Percentiles rank a stretch among this genome's conserved stretches.
phyloP scores from a whole-genome alignment of 306 rosid species.

The Glycine tomentella region DNA sequence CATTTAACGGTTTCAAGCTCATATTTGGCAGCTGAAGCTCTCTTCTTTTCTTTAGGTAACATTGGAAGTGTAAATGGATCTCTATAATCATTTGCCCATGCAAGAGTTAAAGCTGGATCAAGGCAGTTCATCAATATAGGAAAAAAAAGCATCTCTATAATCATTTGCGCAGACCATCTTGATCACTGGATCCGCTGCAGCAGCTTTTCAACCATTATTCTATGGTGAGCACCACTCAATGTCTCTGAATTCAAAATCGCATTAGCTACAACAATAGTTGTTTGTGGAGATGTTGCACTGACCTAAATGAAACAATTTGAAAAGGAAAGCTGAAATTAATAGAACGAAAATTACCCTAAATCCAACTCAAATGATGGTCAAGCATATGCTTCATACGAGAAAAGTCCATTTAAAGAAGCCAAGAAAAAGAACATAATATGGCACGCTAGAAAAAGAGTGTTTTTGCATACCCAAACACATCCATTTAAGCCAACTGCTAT shows the following conservation, averaged over 20 bases:
- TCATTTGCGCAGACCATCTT: no score
- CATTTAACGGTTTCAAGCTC: slow-evolving; percentile 83
- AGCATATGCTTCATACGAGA: slow-evolving; percentile 34
- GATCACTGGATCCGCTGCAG: slow-evolving; percentile 65
- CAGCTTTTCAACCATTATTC: slow-evolving; percentile 87
- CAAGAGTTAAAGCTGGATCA: no score
- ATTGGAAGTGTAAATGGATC: slow-evolving; percentile 90
- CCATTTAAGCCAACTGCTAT: slow-evolving; percentile 88
- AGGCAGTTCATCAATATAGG: slow-evolving; percentile 91
- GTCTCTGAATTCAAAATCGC: slow-evolving; percentile 79
- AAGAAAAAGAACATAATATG: neutral
- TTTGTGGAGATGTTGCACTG: slow-evolving; percentile 72
- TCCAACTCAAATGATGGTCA: slow-evolving; percentile 16
- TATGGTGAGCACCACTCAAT: slow-evolving; percentile 82
- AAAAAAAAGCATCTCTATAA: slow-evolving; percentile 90
- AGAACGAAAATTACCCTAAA: no score
- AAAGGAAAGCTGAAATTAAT: slow-evolving; percentile 19
- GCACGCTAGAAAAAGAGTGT: slow-evolving; percentile 14
- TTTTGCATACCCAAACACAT: slow-evolving; percentile 82
- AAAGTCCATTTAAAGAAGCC: neutral
- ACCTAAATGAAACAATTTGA: slow-evolving; percentile 57
- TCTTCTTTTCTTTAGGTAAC: slow-evolving; percentile 64
- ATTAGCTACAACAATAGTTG: slow-evolving; percentile 66
- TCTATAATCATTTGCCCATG: slow-evolving; percentile 82
- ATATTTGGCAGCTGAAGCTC: slow-evolving; percentile 66